These are phyloP conservation scores for Eragrostis nindensis DNA, from an alignment of 176 grass and related monocot genomes.

Conservation along the genomic window DNA sequence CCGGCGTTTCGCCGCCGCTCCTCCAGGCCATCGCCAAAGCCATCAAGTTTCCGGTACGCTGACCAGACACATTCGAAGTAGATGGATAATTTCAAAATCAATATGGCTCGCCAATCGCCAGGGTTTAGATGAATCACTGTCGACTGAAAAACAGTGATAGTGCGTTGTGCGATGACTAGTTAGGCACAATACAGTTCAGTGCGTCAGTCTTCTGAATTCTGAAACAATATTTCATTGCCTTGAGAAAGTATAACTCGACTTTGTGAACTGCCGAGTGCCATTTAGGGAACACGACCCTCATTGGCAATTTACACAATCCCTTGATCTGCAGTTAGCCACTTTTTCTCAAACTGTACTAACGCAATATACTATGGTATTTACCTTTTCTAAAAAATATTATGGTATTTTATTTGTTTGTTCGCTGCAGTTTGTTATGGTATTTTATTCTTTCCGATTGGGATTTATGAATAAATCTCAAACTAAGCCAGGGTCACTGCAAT, in stretches of 20 bases:
- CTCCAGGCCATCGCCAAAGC: conserved; percentile 92
- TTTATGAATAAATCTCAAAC: not conserved
- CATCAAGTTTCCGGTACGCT: conserved; percentile 82
- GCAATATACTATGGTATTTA: too few relatives aligned
- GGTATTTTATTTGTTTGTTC: not conserved
- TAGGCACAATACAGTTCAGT: too few relatives aligned
- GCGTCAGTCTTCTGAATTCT: not conserved
- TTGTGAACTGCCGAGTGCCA: not conserved
- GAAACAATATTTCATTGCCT: not conserved
- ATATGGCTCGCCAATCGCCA: conserved; percentile 7
- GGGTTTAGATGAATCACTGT: conserved; percentile 9
- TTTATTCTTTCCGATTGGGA: not conserved
- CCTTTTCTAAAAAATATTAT: too few relatives aligned
- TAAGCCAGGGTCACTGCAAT: not conserved
- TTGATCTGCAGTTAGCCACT: not conserved
- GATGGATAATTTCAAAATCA: not conserved
- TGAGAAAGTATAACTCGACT: not conserved
- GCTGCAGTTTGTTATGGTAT: not conserved
- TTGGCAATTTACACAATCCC: not conserved
- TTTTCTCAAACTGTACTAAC: too few relatives aligned
- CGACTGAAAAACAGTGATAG: not conserved
- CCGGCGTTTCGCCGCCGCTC: conserved; percentile 68
- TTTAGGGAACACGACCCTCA: conserved; percentile 11
- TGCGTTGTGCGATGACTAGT: too few relatives aligned
- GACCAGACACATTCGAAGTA: not conserved